Base-by-base conservation (phyloP, 768 basidiomycete species). In the Trametes cubensis region DNA sequence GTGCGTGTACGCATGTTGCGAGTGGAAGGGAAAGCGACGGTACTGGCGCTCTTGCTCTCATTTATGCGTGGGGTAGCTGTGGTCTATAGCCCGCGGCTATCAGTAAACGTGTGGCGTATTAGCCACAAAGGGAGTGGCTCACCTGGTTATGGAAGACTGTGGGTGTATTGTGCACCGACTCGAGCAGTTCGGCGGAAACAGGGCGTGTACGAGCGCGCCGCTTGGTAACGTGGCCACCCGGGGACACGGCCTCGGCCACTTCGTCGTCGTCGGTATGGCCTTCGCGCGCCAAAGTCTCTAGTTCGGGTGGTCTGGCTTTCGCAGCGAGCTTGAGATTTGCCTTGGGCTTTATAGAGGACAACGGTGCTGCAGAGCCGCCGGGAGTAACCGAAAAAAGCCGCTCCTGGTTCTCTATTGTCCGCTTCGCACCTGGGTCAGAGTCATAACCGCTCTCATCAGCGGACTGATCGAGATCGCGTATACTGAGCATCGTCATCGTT, bases 191-290 rank as follows among this genome's bases (percentile, higher is more conserved):
- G 26, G 81, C 73, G 20, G 90, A 91, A 15, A 90, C 78, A 2
- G 89, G 90, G 54, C 89, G 80, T 26, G 88, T 85, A 13, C 88
- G 84, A 1, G 89, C 90, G 13, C 90, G 84, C 58, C 89, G 81
- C 73, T 92, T 92, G 41, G 79, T 82, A 58, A 92, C 77, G 72
- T 90, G 90, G 0, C 89, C 90, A 14, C 88, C 88, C 2, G 90
- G 90, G 0, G 89, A 92, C 60, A 91, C 79, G 1, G 70, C 67
- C 61, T 70, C 71, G 15, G 64, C 69, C 2, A 72, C 71, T 51
- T 72, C 71, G 10, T 71, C 71, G 26, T 70, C 65, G 40, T 67
- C 66, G 38, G 26, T 57, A 25, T 53, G 41, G 25, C 66, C 63
- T 28, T 52, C 66, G 39, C 67, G 52, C 3, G 56, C 64, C 18